Evolutionary conservation across 2,329 filamentous ascomycete genomes (phyloP).

Genomic region (Phialophora chinensis): DNA sequence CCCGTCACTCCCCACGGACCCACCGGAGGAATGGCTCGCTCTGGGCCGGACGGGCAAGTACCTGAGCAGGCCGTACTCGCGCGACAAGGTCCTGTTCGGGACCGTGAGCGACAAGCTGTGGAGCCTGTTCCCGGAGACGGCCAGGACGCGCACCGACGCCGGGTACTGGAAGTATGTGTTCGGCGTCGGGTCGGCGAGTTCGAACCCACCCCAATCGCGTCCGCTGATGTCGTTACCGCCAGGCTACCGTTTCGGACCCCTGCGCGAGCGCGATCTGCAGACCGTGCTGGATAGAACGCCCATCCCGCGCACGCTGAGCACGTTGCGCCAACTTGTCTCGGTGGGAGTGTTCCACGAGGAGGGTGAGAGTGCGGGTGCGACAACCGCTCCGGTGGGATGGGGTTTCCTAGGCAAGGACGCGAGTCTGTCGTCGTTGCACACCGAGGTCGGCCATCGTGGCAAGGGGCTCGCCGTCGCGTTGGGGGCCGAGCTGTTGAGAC

Average conservation of each 20-base stretch:
- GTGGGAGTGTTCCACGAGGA: constrained; percentile 45
- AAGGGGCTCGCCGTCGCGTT: constrained; percentile 45
- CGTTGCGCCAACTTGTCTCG: constrained; percentile 44
- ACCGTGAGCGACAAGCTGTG: constrained; percentile 46
- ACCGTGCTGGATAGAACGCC: constrained; percentile 49
- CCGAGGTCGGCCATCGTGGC: constrained; percentile 51
- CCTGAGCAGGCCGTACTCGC: constrained; percentile 36
- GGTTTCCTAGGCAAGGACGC: constrained; percentile 49
- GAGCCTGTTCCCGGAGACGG: constrained; percentile 37
- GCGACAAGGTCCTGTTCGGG: constrained; percentile 45
- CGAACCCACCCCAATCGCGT: too few species aligned
- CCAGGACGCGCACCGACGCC: constrained; percentile 40
- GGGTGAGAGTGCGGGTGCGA: neutral
- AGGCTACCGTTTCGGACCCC: constrained; percentile 27
- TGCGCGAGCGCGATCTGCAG: constrained; percentile 42
- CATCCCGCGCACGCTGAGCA: constrained; percentile 47
- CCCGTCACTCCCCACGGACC: constrained; percentile 22
- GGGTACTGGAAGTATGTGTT: constrained; percentile 50
- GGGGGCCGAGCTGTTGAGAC: constrained; percentile 44
- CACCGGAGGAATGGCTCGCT: constrained; percentile 32
- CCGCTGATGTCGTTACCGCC: constrained; percentile 31
- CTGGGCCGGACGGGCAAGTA: constrained; percentile 35
- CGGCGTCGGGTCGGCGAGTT: neutral
- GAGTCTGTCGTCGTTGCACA: constrained; percentile 48
- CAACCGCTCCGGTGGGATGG: constrained; percentile 46